phyloP scores from a whole-genome alignment of 495 filamentous ascomycete genomes.

The Aspergillus leporis region DNA sequence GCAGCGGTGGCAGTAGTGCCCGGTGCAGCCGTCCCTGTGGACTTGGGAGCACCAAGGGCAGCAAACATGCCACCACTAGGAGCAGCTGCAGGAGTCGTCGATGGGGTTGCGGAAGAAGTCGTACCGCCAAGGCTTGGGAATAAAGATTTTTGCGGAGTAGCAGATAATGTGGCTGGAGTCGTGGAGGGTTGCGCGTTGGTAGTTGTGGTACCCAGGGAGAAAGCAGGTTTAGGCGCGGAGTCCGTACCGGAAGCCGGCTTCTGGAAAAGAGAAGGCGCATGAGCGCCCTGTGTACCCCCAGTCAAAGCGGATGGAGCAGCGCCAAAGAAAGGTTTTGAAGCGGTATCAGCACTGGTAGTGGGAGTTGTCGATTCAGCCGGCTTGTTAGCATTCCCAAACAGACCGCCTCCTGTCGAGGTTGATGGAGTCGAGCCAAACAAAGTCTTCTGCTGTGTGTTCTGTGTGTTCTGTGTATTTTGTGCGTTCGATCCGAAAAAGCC shows the following conservation, averaged over 20 bases:
- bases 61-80: conserved; percentile 40
- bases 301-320: conserved; percentile 22
- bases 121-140: conserved; percentile 39
- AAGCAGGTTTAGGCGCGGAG: conserved; percentile 32
- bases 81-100: conserved; percentile 41
- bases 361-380: conserved; percentile 44
- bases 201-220: conserved; percentile 27
- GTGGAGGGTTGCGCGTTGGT: conserved; percentile 28
- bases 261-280: conserved; percentile 42
- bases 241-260: conserved; percentile 29
- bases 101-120: conserved; percentile 36
- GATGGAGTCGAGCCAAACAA: conserved; percentile 36
- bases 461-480: background rate
- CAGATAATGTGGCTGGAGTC: conserved; percentile 34
- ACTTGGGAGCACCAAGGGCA: conserved; percentile 33
- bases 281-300: conserved; percentile 17
- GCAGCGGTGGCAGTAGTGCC: conserved; percentile 31
- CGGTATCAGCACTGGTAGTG: conserved; percentile 26
- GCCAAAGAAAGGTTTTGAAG: conserved; percentile 33
- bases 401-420: conserved; percentile 27
- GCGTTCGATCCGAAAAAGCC: conserved; percentile 34
- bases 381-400: conserved; percentile 46
- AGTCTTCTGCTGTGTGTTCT: conserved; percentile 26
- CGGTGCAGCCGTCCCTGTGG: conserved; percentile 34
- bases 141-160: conserved; percentile 42